phyloP scores from a whole-genome alignment of 768 basidiomycete genomes.

The Lactarius sanguifluus region DNA sequence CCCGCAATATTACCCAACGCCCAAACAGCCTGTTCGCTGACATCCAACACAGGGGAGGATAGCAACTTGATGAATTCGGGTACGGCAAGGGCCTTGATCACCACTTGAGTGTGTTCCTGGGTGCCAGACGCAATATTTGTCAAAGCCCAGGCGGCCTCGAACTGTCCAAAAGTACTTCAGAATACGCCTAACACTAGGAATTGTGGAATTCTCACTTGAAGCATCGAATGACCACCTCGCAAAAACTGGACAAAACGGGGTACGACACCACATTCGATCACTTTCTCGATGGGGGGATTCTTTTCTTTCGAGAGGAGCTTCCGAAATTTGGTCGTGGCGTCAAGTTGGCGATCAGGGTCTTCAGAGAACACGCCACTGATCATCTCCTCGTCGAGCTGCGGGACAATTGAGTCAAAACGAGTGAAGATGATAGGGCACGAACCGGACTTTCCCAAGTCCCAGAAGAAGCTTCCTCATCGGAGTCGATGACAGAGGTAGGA shows the following conservation, averaged over 20 bases:
- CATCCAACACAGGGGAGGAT: conserved; percentile 92
- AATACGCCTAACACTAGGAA: conserved; percentile 11
- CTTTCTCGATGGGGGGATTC: conserved; percentile 98
- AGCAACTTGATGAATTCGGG: conserved; percentile 97
- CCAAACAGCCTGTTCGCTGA: conserved; percentile 99
- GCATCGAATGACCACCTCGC: conserved; percentile 74
- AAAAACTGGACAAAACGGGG: conserved; percentile 97
- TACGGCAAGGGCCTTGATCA: conserved; percentile 91
- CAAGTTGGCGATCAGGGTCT: conserved; percentile 87
- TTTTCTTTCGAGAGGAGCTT: conserved; percentile 99
- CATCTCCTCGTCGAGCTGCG: conserved; percentile 86
- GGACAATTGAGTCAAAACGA: conserved; percentile 17
- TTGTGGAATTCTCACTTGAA: conserved; percentile 57
- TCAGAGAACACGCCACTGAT: conserved; percentile 90
- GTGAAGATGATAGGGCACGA: conserved; percentile 34
- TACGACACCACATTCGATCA: conserved; percentile 96
- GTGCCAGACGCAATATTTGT: conserved; percentile 99
- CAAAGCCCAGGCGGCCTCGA: conserved; percentile 97
- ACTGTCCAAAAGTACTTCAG: conserved; percentile 46
- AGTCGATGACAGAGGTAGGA: conserved; percentile 70
- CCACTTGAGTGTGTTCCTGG: conserved; percentile 96
- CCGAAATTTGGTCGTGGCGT: conserved; percentile 97
- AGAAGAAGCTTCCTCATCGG: conserved; percentile 85
- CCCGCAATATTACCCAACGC: conserved; percentile 99
- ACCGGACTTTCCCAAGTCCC: conserved; percentile 78